Evolutionary conservation across 2,329 filamentous ascomycete species (phyloP), one percentile per base, ranked within the genome.

Genomic region (Claviceps digitariae): DNA sequence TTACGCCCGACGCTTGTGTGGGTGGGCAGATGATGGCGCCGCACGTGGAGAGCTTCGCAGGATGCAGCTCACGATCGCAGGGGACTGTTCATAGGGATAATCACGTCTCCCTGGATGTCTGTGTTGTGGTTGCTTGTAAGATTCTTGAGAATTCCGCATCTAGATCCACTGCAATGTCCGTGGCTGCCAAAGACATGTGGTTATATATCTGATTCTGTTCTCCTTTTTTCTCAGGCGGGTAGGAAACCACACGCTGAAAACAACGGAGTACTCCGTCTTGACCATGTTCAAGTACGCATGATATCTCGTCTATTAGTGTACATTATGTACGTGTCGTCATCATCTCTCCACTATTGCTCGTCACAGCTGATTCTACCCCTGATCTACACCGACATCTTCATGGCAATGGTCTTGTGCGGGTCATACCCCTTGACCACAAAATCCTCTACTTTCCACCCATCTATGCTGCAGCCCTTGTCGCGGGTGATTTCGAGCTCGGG

Each of bases 341-440:
- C 31, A 34, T 13, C 8, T 31, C 49, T 44, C 27, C 13, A 17
- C 29, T 50, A 7, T 50, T 4, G 13, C 20, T 20, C 49, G 43
- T 31, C 27, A 17, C 13, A 17, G n/a, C 38, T 51, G 23, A 12
- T 12, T n/a, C 25, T 20, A 47, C 44, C 44, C 20, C 10, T 25
- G 13, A 6, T 31, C 46, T 31, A 90, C 55, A 97, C 91, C 64
- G 88, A 94, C 93, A 98, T 98, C 74, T 97, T 96, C 93, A 98
- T 98, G 46, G 87, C 79, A 71, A 98, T 95, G 5, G 79, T 79
- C 73, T 90, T 91, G 68, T 96, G 89, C 54, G 93, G 91, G 50
- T 90, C 81, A 67, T 98, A 98, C 0, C 86, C 90, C 63, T 87
- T 77, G 6, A 98, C 79, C 55, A 86, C 82, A 66, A 98, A 91